A percentile compares a stretch with the other conserved stretches of the same genome.
Conservation (phyloP, 106 monocot genomes). For the Apostasia shenzhenica region DNA sequence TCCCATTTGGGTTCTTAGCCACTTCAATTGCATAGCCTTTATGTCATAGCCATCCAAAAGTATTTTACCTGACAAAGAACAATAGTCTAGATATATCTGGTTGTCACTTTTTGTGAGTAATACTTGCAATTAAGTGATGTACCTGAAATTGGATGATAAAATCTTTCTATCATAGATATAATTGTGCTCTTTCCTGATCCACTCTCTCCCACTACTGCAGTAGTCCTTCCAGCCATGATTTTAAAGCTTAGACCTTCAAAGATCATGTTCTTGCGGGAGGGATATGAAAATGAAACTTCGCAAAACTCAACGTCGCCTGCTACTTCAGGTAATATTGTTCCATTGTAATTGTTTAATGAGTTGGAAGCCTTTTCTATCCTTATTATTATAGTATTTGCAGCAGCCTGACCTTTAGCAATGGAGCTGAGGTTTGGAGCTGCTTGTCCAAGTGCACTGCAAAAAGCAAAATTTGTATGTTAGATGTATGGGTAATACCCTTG, state of each 20-base stretch:
- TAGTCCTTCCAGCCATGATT: conserved; percentile 13
- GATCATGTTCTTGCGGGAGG: conserved; percentile 2
- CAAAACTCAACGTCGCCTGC: conserved; percentile 13
- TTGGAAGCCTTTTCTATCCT: conserved; percentile 15
- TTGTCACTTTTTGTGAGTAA: not conserved
- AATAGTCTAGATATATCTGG: not conserved
- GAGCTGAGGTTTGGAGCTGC: conserved; percentile 24
- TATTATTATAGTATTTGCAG: conserved; percentile 13
- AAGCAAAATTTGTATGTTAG: conserved; percentile 1
- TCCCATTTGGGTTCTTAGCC: conserved; percentile 9
- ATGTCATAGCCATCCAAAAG: conserved; percentile 10
- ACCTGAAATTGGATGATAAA: conserved; percentile 9
- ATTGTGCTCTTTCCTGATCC: conserved; percentile 23
- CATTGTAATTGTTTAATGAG: conserved; percentile 1
- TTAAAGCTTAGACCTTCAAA: conserved; percentile 10
- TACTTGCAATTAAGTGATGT: not conserved
- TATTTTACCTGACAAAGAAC: conserved; percentile 1
- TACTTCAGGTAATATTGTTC: conserved; percentile 12
- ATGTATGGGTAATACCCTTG: not conserved
- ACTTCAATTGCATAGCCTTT: not conserved
- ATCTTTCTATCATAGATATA: conserved; percentile 16
- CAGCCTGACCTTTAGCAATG: conserved; percentile 18
- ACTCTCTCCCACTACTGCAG: conserved; percentile 13
- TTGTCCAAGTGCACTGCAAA: conserved; percentile 28
- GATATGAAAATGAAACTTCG: conserved; percentile 16